phyloP scores from a whole-genome alignment of 352 stramenopile genomes.

The Phytophthora cactorum region DNA sequence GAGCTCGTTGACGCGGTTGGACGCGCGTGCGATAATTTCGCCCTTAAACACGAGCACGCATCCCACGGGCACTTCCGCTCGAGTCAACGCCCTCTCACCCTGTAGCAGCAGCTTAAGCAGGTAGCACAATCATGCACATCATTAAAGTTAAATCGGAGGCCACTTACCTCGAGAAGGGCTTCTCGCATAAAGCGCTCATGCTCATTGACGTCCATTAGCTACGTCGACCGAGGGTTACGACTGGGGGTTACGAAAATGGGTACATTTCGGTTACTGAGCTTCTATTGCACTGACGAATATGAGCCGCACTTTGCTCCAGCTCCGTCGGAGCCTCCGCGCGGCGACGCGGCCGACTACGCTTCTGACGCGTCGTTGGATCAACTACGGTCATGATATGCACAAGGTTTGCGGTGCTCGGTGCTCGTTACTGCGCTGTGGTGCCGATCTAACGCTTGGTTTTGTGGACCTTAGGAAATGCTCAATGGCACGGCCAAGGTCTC shows the following conservation, averaged over 20 bases:
- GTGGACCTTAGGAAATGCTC: slow-evolving; percentile 74
- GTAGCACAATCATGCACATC: background rate
- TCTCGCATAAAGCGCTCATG: slow-evolving; percentile 77
- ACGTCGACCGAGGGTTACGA: slow-evolving; percentile 10
- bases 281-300: slow-evolving; percentile 24
- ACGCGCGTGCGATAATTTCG: slow-evolving; percentile 78
- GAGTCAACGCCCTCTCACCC: slow-evolving; percentile 77
- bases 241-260: slow-evolving; percentile 14
- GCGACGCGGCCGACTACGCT: slow-evolving; percentile 15
- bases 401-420: slow-evolving; percentile 36
- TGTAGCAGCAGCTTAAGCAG: slow-evolving; percentile 29
- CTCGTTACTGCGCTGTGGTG: background rate
- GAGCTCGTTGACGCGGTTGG: slow-evolving; percentile 90
- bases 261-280: slow-evolving; percentile 4
- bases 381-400: slow-evolving; percentile 89
- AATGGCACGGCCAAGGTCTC: slow-evolving; percentile 80
- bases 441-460: slow-evolving; percentile 7
- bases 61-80: slow-evolving; percentile 91
- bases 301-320: slow-evolving; percentile 36
- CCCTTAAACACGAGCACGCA: slow-evolving; percentile 90
- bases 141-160: background rate
- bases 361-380: slow-evolving; percentile 58
- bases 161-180: slow-evolving; percentile 67
- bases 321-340: slow-evolving; percentile 30
- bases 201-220: slow-evolving; percentile 29